Conservation (phyloP, 495 filamentous ascomycete genomes). For the Acidomyces sp. region DNA sequence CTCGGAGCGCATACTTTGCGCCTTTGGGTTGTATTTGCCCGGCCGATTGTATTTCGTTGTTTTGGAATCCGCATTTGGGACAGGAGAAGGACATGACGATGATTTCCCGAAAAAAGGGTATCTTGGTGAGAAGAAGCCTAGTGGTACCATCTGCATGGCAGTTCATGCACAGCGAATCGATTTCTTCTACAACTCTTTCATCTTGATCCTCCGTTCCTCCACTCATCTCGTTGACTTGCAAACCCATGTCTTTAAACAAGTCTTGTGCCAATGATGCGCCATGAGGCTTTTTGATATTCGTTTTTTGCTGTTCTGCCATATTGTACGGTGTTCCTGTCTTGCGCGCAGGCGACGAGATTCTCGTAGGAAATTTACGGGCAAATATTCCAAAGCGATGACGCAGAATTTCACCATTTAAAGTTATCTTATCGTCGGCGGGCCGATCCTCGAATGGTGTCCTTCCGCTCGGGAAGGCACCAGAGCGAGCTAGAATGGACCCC, state of each 20-base stretch:
- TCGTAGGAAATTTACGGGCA: background rate
- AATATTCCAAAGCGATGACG: background rate
- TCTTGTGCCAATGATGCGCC: constrained; percentile 25
- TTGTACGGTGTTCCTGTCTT: constrained; percentile 15
- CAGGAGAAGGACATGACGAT: constrained; percentile 95
- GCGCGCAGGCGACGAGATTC: background rate
- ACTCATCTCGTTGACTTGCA: constrained; percentile 30
- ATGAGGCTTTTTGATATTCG: constrained; percentile 11
- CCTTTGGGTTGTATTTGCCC: constrained; percentile 83
- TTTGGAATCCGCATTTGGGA: constrained; percentile 70
- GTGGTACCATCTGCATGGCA: constrained; percentile 80
- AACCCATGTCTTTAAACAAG: constrained; percentile 37
- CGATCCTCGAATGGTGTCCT: no score
- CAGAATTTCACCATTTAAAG: background rate
- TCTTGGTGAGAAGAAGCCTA: constrained; percentile 70
- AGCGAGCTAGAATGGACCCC: no score
- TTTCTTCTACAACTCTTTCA: constrained; percentile 51
- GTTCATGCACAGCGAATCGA: constrained; percentile 70
- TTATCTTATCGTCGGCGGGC: background rate
- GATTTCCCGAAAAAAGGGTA: constrained; percentile 93
- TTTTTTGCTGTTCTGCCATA: constrained; percentile 5
- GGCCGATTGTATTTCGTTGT: constrained; percentile 85
- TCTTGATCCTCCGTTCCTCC: constrained; percentile 28
- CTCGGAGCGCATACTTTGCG: constrained; percentile 58
- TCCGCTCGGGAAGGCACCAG: no score